These are phyloP conservation scores for Cucurbita maxima DNA, from an alignment of 306 rosid species.

Conservation along the genomic window DNA sequence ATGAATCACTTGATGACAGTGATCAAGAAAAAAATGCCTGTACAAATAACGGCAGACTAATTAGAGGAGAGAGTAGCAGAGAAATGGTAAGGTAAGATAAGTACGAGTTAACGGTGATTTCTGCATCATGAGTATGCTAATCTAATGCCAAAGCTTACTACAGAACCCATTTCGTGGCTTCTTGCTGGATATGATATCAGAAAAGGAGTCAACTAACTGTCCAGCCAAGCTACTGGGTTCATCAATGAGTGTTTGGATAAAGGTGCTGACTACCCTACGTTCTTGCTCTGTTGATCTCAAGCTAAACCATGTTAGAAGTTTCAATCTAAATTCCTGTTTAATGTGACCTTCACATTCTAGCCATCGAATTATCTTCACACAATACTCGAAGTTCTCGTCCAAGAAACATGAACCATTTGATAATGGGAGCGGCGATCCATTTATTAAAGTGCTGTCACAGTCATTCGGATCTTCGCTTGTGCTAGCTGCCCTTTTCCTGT, in stretches of 20 bases:
- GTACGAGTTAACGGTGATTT: slow-evolving; percentile 17
- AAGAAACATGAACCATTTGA: slow-evolving; percentile 57
- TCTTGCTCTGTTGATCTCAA: slow-evolving; percentile 97
- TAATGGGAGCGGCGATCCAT: slow-evolving; percentile 51
- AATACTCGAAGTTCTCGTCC: slow-evolving; percentile 90
- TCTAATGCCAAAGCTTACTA: slow-evolving; percentile 53
- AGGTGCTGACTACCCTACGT: slow-evolving; percentile 95
- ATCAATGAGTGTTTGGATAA: slow-evolving; percentile 85
- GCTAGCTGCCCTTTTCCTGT: slow-evolving; percentile 62
- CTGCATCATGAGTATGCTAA: slow-evolving; percentile 7
- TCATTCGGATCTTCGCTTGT: slow-evolving; percentile 66
- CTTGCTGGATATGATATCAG: slow-evolving; percentile 79
- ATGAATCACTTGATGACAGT: slow-evolving; percentile 36
- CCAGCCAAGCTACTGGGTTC: slow-evolving; percentile 98
- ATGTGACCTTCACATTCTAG: slow-evolving; percentile 95
- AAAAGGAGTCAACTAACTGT: slow-evolving; percentile 84
- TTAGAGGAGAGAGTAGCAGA: slow-evolving; percentile 29
- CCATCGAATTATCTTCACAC: slow-evolving; percentile 94
- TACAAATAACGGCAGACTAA: slow-evolving; percentile 43
- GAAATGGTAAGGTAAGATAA: slow-evolving; percentile 4
- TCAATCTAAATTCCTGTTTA: slow-evolving; percentile 80
- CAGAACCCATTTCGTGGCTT: slow-evolving; percentile 72
- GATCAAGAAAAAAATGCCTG: slow-evolving; percentile 66
- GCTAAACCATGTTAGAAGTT: slow-evolving; percentile 97
- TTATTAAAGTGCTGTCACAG: slow-evolving; percentile 93